Conservation (phyloP, 1,284 basidiomycete genomes). For the Tylopilus microsporus region DNA sequence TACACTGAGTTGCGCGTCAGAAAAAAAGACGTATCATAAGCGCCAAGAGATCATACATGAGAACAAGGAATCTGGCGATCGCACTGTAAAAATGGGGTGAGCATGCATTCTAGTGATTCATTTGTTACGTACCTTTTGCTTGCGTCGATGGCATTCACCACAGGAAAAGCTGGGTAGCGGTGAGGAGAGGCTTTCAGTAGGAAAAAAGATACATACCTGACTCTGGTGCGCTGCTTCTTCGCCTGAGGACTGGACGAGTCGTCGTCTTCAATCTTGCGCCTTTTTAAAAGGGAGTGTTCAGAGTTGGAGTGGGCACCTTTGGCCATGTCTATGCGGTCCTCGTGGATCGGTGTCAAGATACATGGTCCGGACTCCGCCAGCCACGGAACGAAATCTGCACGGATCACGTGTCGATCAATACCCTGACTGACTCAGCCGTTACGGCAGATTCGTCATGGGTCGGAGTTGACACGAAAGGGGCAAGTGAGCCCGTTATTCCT, state of each 20-base stretch:
- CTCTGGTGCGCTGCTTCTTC: conserved; percentile 71
- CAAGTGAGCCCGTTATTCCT: neutral
- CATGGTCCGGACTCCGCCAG: conserved; percentile 3
- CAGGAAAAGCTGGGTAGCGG: conserved; percentile 66
- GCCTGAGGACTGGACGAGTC: conserved; percentile 38
- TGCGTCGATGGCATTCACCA: conserved; percentile 77
- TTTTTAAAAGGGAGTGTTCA: conserved; percentile 39
- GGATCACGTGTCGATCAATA: conserved; percentile 26
- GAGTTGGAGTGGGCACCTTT: conserved; percentile 22
- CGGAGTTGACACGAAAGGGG: too few species aligned
- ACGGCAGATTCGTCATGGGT: too few species aligned
- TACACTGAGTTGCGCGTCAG: conserved; percentile 45
- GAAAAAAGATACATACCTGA: conserved; percentile 45
- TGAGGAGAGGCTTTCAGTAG: conserved; percentile 5
- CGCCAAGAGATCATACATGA: conserved; percentile 46
- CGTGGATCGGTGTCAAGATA: conserved; percentile 30
- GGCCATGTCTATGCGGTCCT: conserved; percentile 23
- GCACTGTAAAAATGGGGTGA: conserved; percentile 46
- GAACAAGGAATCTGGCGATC: conserved; percentile 77
- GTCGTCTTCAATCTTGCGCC: conserved; percentile 64
- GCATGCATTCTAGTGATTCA: conserved; percentile 9
- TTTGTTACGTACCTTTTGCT: conserved; percentile 60
- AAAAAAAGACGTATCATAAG: conserved; percentile 8
- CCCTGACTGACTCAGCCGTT: neutral
- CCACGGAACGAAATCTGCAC: conserved; percentile 3